Evolutionary conservation across 371 early-diverging fungal genomes (phyloP), one percentile per base, ranked within the genome.

Genomic region (Coemansia sp.): DNA sequence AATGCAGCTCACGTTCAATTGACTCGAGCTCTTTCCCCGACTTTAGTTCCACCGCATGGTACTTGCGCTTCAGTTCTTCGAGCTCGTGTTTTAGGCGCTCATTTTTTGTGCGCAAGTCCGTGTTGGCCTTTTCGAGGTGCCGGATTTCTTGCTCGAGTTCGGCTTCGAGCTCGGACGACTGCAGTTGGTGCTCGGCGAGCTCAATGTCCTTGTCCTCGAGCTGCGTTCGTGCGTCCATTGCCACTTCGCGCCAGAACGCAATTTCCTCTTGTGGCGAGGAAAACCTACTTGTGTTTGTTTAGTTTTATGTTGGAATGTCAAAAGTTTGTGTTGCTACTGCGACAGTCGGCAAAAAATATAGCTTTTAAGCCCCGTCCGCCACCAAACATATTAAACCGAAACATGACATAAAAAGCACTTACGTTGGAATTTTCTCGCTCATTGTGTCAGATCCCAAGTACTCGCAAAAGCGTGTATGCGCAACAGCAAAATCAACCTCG

Each of bases 1-100:
- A 84, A 65, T 91, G 90, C 52, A 92, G 83, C 72, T 92, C 92
- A 62, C 90, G 80, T 65, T 89, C 88, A 81, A 91, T 86, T 65
- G 88, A 88, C 29, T 82, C 82, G 75, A 87, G 82, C 17, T 83
- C 79, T 52, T 84, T 82, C 63, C 88, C 90, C 26, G 86, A 85
- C 64, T 89, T 89, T 23, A 82, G 74, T 67, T 83, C 74, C n/a
- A 82, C 66, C 62, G 78, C 71, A 60, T 84, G 85, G 70, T 84
- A 87, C 66, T 87, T 80, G 74, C 87, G 89, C 86, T 90, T 90
- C 86, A 91, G 88, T 13, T 89, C 87, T 12, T 88, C 90, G 15
- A 88, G 81, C 57, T 92, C 90, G 23, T 61, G 48, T 49, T 70
- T 74, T 66, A 69, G 79, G 44, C 65, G 53, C 53, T 82, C 80